phyloP scores from a whole-genome alignment of 1,284 basidiomycete species.

The Xerocomus amazonicus region DNA sequence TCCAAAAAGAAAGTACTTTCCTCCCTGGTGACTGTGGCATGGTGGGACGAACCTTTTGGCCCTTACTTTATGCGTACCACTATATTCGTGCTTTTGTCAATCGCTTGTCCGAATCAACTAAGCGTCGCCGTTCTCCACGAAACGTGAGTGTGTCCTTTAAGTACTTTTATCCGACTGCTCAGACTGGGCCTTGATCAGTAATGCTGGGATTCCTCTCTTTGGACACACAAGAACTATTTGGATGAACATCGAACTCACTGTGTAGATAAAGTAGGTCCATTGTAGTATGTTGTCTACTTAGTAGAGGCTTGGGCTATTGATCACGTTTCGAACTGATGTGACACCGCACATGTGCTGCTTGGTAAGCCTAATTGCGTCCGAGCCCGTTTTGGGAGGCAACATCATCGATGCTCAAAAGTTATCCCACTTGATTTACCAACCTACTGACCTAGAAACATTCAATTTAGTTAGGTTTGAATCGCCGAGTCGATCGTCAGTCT shows the following conservation, averaged over 20 bases:
- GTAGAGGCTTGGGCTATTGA: neutral
- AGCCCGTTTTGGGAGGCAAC: neutral
- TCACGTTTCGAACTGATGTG: neutral
- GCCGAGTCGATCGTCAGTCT: neutral
- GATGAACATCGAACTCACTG: too few species aligned
- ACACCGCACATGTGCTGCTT: neutral
- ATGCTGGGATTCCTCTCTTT: neutral
- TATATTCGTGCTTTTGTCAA: conserved; percentile 3
- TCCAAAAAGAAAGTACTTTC: conserved; percentile 30
- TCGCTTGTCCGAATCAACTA: neutral
- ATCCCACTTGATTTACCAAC: neutral
- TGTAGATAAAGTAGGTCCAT: neutral
- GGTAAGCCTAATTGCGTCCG: neutral
- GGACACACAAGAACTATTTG: neutral
- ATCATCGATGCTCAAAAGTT: neutral
- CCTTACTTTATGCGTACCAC: conserved; percentile 7
- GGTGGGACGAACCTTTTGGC: conserved; percentile 17
- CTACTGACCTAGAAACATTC: neutral
- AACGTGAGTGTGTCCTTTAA: conserved; percentile 11
- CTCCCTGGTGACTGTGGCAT: conserved; percentile 1
- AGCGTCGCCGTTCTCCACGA: neutral
- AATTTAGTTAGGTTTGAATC: too few species aligned
- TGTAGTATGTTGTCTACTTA: conserved; percentile 8
- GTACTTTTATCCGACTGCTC: neutral
- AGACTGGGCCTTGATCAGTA: conserved; percentile 2